These are phyloP conservation scores for Solanum boliviense DNA, from an alignment of 257 asterid species.

Conservation along the genomic window DNA sequence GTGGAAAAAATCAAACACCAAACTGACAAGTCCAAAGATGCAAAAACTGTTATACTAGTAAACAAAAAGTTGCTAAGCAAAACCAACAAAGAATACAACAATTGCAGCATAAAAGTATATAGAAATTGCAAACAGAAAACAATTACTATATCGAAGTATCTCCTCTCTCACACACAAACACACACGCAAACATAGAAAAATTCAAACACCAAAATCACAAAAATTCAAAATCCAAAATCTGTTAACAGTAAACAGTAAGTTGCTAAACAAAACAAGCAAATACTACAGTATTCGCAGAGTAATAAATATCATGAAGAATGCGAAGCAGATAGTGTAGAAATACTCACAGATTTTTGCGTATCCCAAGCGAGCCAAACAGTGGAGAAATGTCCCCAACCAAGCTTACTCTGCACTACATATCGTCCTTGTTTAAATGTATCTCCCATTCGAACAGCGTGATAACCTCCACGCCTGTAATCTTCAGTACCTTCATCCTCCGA, in stretches of 20 bases:
- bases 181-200: background rate
- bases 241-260: background rate
- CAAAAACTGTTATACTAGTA: background rate
- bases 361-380: slow-evolving; percentile 99
- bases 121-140: background rate
- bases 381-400: slow-evolving; percentile 99
- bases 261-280: background rate
- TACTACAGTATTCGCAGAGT: background rate
- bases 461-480: slow-evolving; percentile 91
- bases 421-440: slow-evolving; percentile 81
- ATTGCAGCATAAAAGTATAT: background rate
- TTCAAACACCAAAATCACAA: background rate
- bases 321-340: background rate
- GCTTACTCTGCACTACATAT: slow-evolving; percentile 88
- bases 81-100: background rate
- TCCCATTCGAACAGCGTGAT: slow-evolving; percentile 87
- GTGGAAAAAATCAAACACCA: background rate
- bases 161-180: background rate
- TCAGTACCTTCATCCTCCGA: slow-evolving; percentile 98
- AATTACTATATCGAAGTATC: background rate
- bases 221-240: background rate
- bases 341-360: slow-evolving; percentile 37
- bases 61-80: background rate
- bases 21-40: background rate
- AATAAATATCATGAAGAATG: background rate